phyloP scores from a whole-genome alignment of 1,139 yeast species.

The Yamadazyma songkhlaensis region DNA sequence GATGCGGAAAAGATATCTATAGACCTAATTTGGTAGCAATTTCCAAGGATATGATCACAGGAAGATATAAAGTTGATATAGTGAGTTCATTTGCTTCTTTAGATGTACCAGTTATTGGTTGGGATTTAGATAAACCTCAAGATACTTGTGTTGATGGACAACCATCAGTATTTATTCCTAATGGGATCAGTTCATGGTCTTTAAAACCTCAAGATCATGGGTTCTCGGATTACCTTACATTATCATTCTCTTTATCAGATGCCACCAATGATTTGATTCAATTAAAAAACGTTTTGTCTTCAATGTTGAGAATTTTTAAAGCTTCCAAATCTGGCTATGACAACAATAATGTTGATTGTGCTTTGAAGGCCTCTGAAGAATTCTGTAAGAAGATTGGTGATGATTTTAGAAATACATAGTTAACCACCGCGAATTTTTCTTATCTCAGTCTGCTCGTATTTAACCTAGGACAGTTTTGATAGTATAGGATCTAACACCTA shows the following conservation, averaged over 20 bases:
- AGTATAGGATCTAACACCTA: too few species aligned
- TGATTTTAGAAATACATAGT: background rate
- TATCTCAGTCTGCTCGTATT: background rate
- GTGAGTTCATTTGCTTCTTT: slow-evolving; percentile 39
- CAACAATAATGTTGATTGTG: slow-evolving; percentile 30
- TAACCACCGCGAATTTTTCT: too few species aligned
- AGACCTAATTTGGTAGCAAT: slow-evolving; percentile 46
- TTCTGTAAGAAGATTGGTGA: slow-evolving; percentile 23
- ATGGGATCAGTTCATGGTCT: slow-evolving; percentile 33
- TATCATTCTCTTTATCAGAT: slow-evolving; percentile 36
- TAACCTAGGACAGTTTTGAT: background rate
- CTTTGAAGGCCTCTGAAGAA: slow-evolving; percentile 21
- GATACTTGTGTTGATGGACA: slow-evolving; percentile 24
- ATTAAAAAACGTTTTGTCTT: slow-evolving; percentile 27
- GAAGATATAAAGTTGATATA: slow-evolving; percentile 22
- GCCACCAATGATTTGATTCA: slow-evolving; percentile 30
- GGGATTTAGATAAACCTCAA: slow-evolving; percentile 24
- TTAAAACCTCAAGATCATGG: slow-evolving; percentile 7
- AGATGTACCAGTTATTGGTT: slow-evolving; percentile 31
- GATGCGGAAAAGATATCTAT: slow-evolving; percentile 46
- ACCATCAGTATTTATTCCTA: slow-evolving; percentile 31
- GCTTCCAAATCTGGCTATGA: slow-evolving; percentile 18
- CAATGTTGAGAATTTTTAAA: slow-evolving; percentile 13
- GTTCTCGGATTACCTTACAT: slow-evolving; percentile 25
- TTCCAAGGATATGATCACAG: slow-evolving; percentile 22